Evolutionary conservation across 768 basidiomycete genomes (phyloP), one percentile per base, ranked within the genome.

Genomic region (Leccinellum rugosiceps): DNA sequence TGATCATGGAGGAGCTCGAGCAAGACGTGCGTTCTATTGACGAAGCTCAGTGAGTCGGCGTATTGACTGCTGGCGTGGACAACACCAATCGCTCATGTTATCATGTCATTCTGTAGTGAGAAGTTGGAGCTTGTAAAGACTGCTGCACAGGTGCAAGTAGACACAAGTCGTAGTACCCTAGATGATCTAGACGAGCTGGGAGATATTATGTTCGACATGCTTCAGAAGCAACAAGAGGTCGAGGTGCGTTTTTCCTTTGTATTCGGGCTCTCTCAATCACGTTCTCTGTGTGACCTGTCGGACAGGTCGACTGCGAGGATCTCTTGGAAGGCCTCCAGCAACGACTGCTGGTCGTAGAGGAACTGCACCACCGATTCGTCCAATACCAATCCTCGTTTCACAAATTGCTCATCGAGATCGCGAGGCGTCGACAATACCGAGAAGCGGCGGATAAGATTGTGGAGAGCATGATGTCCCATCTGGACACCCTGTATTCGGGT

Each of bases 171-270:
- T 14, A 71, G 64, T 32, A 79, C 77, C 14, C 71, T 93, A 28
- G 79, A 84, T 50, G 83, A 89, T 63, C 76, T 93, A 19, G 89
- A 92, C 48, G 85, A 87, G 62, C 78, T 93, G 4, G 91, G 85
- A 2, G 84, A 87, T 19, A 88, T 91, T 52, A 90, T 93, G 85
- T 76, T 77, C 0, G 86, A 87, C 52, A 90, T 93, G 87, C 70
- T 93, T 6, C 77, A 80, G 44, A 81, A 78, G 14, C 89, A 92
- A 66, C 81, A 88, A 53, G 71, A 72, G 6, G 81, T 90, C 6
- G 88, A 92, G 80, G 89, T 88, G 50, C 17, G 73, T 58, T 34
- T 17, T 49, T 53, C 25, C 15, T 41, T 43, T 5, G 28, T 43
- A 25, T 46, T 19, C 15, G 13, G 14, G 41, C n/a, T 43, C n/a